These are phyloP conservation scores for Ascoidea asiatica DNA, from an alignment of 805 yeast genomes.

Conservation along the genomic window DNA sequence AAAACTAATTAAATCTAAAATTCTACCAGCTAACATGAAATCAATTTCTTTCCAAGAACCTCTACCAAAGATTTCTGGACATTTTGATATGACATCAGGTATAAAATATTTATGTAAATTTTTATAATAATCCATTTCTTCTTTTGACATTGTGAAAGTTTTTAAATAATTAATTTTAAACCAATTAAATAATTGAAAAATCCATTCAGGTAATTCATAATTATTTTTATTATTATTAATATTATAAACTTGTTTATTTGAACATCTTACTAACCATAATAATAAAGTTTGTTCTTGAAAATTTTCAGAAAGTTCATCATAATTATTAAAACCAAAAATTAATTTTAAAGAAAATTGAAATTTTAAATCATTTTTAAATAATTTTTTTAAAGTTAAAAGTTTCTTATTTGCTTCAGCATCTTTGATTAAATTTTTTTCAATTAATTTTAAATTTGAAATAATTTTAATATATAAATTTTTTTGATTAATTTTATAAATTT, in stretches of 20 bases:
- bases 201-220: background rate
- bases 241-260: constrained; percentile 20
- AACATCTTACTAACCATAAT: constrained; percentile 49
- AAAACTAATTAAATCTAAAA: background rate
- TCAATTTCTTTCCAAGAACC: background rate
- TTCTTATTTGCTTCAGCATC: constrained; percentile 19
- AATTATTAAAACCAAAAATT: constrained; percentile 41
- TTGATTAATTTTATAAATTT: constrained; percentile 37
- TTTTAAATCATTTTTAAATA: constrained; percentile 38
- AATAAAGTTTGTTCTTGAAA: constrained; percentile 42
- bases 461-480: constrained; percentile 29
- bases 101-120: no score
- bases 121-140: background rate
- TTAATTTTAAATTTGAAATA: constrained; percentile 28
- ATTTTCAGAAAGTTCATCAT: constrained; percentile 34
- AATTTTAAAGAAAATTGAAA: constrained; percentile 42
- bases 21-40: background rate
- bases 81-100: background rate
- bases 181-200: background rate
- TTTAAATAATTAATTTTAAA: no score
- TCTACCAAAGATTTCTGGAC: background rate
- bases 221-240: no score
- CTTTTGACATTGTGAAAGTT: background rate
- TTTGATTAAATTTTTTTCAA: constrained; percentile 32
- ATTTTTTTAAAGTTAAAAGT: constrained; percentile 42